phyloP scores from a whole-genome alignment of 2,329 filamentous ascomycete genomes.

The Xylariomycetidae sp. region DNA sequence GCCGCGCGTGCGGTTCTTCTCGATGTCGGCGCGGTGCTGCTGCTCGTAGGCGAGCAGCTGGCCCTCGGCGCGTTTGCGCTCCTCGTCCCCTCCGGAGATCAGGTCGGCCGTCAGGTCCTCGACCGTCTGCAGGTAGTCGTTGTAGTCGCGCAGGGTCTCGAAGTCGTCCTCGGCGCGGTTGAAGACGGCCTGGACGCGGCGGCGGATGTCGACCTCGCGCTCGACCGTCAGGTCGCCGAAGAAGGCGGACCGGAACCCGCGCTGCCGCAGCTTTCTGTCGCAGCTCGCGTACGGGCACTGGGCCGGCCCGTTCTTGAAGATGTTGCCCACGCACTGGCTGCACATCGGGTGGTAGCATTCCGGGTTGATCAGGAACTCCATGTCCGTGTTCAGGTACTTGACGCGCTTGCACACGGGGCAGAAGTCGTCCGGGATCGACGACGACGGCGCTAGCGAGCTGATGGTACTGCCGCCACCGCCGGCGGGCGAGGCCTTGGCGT shows the following conservation, averaged over 20 bases:
- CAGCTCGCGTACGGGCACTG: constrained; percentile 90
- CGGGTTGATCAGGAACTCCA: constrained; percentile 94
- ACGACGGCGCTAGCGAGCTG: no score
- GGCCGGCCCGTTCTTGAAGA: constrained; percentile 87
- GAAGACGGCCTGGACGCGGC: constrained; percentile 73
- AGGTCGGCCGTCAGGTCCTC: constrained; percentile 89
- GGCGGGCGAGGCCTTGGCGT: constrained; percentile 14
- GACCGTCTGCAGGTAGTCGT: constrained; percentile 91
- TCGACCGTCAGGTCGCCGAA: constrained; percentile 87
- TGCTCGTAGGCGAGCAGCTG: constrained; percentile 60
- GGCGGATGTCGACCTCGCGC: constrained; percentile 87
- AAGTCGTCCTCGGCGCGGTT: constrained; percentile 92
- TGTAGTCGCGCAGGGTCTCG: constrained; percentile 75
- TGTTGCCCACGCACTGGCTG: constrained; percentile 87
- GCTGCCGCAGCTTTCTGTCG: constrained; percentile 77
- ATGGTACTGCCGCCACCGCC: no score
- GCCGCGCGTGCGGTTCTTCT: constrained; percentile 53
- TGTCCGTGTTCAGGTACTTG: constrained; percentile 89
- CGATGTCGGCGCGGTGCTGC: constrained; percentile 65
- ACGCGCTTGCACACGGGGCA: constrained; percentile 98
- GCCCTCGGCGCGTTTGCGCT: constrained; percentile 43
- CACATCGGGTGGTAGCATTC: constrained; percentile 99
- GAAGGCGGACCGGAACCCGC: constrained; percentile 80
- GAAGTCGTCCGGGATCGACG: constrained; percentile 55
- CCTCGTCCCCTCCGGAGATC: constrained; percentile 64